Conservation (phyloP, 768 basidiomycete genomes). For the Nidularia pulvinata region DNA sequence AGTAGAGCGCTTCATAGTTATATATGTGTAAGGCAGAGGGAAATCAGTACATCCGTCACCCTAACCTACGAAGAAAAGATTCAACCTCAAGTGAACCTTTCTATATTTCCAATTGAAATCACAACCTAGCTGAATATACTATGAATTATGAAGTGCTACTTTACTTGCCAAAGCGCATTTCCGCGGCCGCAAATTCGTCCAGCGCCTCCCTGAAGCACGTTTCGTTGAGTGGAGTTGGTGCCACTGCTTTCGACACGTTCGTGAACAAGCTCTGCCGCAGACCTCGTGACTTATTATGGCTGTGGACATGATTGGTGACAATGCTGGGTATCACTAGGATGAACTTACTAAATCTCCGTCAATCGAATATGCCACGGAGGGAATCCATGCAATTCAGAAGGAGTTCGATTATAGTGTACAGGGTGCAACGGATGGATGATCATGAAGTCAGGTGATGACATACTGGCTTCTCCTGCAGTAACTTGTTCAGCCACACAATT, state of each 20-base stretch:
- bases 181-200: conserved; percentile 71
- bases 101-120: not conserved
- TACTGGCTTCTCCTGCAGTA: conserved; percentile 43
- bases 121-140: not conserved
- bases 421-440: conserved; percentile 63
- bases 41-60: too few species aligned
- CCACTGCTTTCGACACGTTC: too few species aligned
- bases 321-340: too few species aligned
- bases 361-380: conserved; percentile 88
- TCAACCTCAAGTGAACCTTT: not conserved
- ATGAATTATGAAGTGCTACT: too few species aligned
- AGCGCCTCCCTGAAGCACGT: conserved; percentile 65
- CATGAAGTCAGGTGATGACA: conserved; percentile 76
- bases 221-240: conserved; percentile 42
- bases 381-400: conserved; percentile 72
- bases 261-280: too few species aligned
- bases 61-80: too few species aligned
- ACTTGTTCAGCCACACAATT: conserved; percentile 21
- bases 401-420: conserved; percentile 25
- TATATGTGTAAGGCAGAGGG: too few species aligned
- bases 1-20: too few species aligned
- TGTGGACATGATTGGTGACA: too few species aligned
- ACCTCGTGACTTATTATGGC: conserved; percentile 23
- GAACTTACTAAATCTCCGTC: conserved; percentile 74
- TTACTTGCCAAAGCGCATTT: conserved; percentile 81